Conservation (phyloP, 805 yeast genomes). For the Zygoascus biomembranicola region DNA sequence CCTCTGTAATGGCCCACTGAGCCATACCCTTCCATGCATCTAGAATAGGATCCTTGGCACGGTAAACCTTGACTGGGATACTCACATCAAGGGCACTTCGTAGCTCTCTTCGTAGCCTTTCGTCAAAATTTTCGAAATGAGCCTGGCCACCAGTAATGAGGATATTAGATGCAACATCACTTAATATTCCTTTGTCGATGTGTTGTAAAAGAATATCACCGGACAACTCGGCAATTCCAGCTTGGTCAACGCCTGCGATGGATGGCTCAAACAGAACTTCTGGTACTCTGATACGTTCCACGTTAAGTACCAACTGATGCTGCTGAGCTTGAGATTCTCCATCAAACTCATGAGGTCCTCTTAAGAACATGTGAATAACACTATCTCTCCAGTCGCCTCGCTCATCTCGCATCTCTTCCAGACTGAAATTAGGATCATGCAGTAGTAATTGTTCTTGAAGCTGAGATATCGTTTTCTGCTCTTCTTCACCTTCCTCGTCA, state of each 20-base stretch:
- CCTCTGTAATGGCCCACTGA: conserved; percentile 52
- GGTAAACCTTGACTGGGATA: conserved; percentile 49
- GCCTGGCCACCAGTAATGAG: conserved; percentile 86
- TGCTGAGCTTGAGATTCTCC: conserved; percentile 75
- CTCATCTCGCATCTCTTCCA: conserved; percentile 66
- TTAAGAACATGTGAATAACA: conserved; percentile 68
- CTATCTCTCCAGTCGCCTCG: conserved; percentile 80
- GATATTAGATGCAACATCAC: conserved; percentile 46
- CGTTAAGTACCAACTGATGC: conserved; percentile 83
- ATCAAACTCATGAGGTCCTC: conserved; percentile 85
- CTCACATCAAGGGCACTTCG: conserved; percentile 62
- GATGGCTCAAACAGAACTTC: conserved; percentile 89
- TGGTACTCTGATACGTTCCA: conserved; percentile 87
- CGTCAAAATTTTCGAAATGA: conserved; percentile 52
- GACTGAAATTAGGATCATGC: conserved; percentile 76
- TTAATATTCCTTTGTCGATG: conserved; percentile 3
- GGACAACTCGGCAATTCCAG: conserved; percentile 77
- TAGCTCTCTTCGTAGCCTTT: conserved; percentile 64
- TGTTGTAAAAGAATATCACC: conserved; percentile 56
- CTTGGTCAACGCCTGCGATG: conserved; percentile 92
- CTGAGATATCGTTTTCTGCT: conserved; percentile 29
- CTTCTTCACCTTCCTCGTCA: conserved; percentile 74
- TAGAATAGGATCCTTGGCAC: conserved; percentile 56
- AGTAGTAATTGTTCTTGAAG: conserved; percentile 72
- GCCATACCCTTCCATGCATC: conserved; percentile 97